Percentiles rank a stretch among this genome's conserved stretches.
phyloP scores from a whole-genome alignment of 495 filamentous ascomycete genomes.

The Trichoderma parareesei region DNA sequence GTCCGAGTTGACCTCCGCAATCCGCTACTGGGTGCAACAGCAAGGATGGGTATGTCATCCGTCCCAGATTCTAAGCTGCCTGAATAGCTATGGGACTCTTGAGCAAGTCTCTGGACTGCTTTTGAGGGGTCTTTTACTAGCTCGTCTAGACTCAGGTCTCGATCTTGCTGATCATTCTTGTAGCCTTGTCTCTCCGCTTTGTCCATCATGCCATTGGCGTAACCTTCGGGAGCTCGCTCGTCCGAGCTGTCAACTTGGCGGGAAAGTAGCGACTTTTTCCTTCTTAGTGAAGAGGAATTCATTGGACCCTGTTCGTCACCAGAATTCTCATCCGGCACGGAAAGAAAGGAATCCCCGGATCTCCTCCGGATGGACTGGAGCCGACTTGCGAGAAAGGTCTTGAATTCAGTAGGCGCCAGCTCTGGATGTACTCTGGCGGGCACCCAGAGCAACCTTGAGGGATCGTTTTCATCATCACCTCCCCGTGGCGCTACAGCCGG shows the following conservation, averaged over 20 bases:
- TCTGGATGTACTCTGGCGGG: slow-evolving; percentile 91
- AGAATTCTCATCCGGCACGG: slow-evolving; percentile 42
- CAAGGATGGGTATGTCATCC: slow-evolving; percentile 87
- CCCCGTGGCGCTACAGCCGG: slow-evolving; percentile 68
- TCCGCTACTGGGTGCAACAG: slow-evolving; percentile 63
- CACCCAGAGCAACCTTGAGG: slow-evolving; percentile 88
- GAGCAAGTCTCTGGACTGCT: slow-evolving; percentile 57
- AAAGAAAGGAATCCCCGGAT: slow-evolving; percentile 65
- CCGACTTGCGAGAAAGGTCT: slow-evolving; percentile 88
- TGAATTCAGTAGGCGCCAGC: slow-evolving; percentile 92
- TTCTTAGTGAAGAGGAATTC: slow-evolving; percentile 44
- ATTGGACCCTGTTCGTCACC: slow-evolving; percentile 53
- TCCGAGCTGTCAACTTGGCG: slow-evolving; percentile 73
- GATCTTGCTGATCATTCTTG: slow-evolving; percentile 36
- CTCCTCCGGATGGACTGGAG: slow-evolving; percentile 80
- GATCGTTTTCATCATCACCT: slow-evolving; percentile 77
- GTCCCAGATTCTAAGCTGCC: slow-evolving; percentile 33
- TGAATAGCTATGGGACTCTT: slow-evolving; percentile 30
- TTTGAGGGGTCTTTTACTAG: slow-evolving; percentile 75
- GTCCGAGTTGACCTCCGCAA: slow-evolving; percentile 86
- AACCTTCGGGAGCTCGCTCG: slow-evolving; percentile 46
- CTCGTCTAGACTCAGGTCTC: slow-evolving; percentile 61
- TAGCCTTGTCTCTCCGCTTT: slow-evolving; percentile 70
- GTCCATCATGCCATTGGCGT: slow-evolving; percentile 76
- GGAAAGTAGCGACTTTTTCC: slow-evolving; percentile 95